phyloP scores from a whole-genome alignment of 345 rosid genomes.

The Orychophragmus violaceus region DNA sequence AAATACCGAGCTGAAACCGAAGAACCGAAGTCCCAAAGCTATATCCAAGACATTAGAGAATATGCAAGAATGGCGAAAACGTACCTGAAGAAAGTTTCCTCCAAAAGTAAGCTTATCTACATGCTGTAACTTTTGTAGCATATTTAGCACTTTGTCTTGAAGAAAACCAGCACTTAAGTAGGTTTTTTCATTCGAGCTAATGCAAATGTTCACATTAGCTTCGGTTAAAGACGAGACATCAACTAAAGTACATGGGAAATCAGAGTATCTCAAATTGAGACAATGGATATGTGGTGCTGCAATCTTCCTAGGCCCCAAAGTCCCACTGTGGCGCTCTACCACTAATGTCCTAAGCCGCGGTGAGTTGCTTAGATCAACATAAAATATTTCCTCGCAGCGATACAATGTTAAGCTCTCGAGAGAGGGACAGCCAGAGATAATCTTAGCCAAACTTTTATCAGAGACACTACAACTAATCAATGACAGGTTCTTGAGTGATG shows the following conservation, averaged over 20 bases:
- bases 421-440: conserved; percentile 8
- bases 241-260: not conserved
- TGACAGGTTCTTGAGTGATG: not conserved
- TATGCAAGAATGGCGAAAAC: not conserved
- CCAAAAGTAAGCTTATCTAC: conserved; percentile 7
- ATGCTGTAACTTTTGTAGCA: not conserved
- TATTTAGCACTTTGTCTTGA: not conserved
- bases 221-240: conserved; percentile 3
- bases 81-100: not conserved
- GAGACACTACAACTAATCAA: not conserved
- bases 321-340: too few relatives aligned
- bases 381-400: not conserved
- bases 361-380: conserved; percentile 8
- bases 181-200: not conserved
- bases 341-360: not conserved
- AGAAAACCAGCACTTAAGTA: not conserved
- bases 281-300: conserved; percentile 3
- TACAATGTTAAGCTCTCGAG: not conserved
- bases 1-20: too few relatives aligned
- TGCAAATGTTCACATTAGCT: not conserved
- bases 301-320: not conserved
- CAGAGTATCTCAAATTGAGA: not conserved
- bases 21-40: too few relatives aligned
- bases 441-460: not conserved
- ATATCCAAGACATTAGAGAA: too few relatives aligned